Evolutionary conservation across 768 basidiomycete species (phyloP), one percentile per base, ranked within the genome.

Genomic region (Amanita thiersii): DNA sequence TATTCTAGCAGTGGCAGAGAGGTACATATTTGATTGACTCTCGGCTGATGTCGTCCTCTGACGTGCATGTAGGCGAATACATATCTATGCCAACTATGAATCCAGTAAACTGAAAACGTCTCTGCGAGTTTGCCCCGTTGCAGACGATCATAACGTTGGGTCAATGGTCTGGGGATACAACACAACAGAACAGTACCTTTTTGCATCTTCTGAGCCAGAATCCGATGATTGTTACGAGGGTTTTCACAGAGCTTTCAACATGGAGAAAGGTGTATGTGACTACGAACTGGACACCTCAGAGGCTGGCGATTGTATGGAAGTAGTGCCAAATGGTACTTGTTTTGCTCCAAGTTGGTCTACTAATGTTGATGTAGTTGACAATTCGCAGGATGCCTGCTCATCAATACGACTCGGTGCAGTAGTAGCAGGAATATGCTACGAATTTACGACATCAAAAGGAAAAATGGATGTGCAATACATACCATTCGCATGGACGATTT

Each of bases 201-300:
- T 78, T 52, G 72, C 74, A 1, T 81, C 77, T 1, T 74, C 77
- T 1, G 79, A 80, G 47, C 69, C 75, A 3, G 45, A 37, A 8
- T 34, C 39, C 11, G 51, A 56, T 4, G 48, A 50, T 6, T 44
- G 40, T 20, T 56, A 56, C 9, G 43, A 32, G 3, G 77, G 79
- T 1, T 62, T 52, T 29, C 81, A 84, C 47, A 66, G 61, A 30
- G 72, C 63, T 3, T 73, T 77, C 39, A 77, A 82, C 51, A 47
- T 64, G 1, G 44, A 39, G 12, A 54, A 31, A 26, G 44, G 52
- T 5, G 52, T 32, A 29, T 37, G 43, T 2, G 39, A 51, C 1
- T 61, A 66, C 42, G 43, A 52, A 5, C 65, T 81, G 28, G 64
- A 72, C 39, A 66, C 69, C 1, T 40, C 49, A 1, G 77, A 75